These are phyloP conservation scores for Pseudophaeomoniella oleicola DNA, from an alignment of 2,329 filamentous ascomycete genomes.

Conservation along the genomic window DNA sequence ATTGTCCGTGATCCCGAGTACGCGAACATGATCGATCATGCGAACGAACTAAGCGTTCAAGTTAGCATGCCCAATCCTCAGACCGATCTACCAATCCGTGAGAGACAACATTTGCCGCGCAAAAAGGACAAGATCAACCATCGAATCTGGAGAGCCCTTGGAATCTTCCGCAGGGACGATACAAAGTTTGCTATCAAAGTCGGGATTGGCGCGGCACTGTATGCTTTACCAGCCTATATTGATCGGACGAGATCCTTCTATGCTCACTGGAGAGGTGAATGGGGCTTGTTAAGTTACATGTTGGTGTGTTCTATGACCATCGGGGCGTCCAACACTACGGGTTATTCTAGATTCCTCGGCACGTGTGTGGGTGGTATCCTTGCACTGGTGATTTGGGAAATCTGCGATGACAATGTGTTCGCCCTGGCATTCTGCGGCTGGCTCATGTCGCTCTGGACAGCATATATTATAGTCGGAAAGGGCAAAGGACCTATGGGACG, in stretches of 20 bases:
- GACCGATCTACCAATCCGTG: neutral
- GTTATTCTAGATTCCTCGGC: slow-evolving; percentile 70
- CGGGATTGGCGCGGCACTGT: slow-evolving; percentile 74
- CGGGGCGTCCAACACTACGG: slow-evolving; percentile 87
- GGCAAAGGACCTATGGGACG: slow-evolving; percentile 81
- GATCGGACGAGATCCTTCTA: slow-evolving; percentile 65
- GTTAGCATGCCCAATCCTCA: neutral
- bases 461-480: slow-evolving; percentile 75
- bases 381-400: slow-evolving; percentile 64
- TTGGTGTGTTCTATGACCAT: slow-evolving; percentile 97
- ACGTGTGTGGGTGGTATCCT: slow-evolving; percentile 68
- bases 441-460: slow-evolving; percentile 66
- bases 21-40: slow-evolving; percentile 3
- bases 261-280: slow-evolving; percentile 82
- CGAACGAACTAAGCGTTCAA: slow-evolving; percentile 1
- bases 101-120: neutral
- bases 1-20: slow-evolving; percentile 13
- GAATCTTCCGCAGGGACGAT: slow-evolving; percentile 48
- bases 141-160: slow-evolving; percentile 39
- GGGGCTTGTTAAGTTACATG: slow-evolving; percentile 95
- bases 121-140: slow-evolving; percentile 23
- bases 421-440: slow-evolving; percentile 70
- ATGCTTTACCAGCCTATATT: slow-evolving; percentile 80
- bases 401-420: slow-evolving; percentile 58
- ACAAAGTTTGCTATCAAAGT: slow-evolving; percentile 81